Evolutionary conservation across 768 basidiomycete genomes (phyloP).

Genomic region (Calocybe indica): DNA sequence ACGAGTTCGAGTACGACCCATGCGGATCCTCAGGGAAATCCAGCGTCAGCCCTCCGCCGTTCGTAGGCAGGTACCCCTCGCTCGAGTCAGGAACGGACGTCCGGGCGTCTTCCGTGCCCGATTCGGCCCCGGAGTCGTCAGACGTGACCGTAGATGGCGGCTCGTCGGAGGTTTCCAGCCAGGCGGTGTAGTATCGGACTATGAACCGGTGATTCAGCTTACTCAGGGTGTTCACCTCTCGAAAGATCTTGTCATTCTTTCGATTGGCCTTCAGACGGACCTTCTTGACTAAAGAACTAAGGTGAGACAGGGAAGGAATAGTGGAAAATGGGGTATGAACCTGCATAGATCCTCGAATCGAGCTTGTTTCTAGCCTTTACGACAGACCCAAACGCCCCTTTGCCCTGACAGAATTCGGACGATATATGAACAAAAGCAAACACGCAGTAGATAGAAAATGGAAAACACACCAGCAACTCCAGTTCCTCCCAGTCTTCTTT

Average conservation of each 20-base stretch:
- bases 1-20: slow-evolving; percentile 51
- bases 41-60: slow-evolving; percentile 56
- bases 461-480: slow-evolving; percentile 59
- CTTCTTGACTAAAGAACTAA: slow-evolving; percentile 64
- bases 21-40: slow-evolving; percentile 60
- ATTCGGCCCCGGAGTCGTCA: slow-evolving; percentile 43
- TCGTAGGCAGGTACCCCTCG: slow-evolving; percentile 32
- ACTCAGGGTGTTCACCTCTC: slow-evolving; percentile 88
- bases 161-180: slow-evolving; percentile 59
- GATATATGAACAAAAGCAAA: neutral
- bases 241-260: slow-evolving; percentile 81
- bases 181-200: slow-evolving; percentile 88
- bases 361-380: slow-evolving; percentile 91
- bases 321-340: slow-evolving; percentile 26
- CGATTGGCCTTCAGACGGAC: slow-evolving; percentile 73
- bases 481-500: slow-evolving; percentile 94
- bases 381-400: slow-evolving; percentile 90
- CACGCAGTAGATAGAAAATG: neutral
- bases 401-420: slow-evolving; percentile 46
- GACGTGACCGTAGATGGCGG: slow-evolving; percentile 44
- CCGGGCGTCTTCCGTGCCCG: slow-evolving; percentile 36
- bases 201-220: slow-evolving; percentile 84
- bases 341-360: slow-evolving; percentile 80
- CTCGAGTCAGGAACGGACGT: slow-evolving; percentile 45
- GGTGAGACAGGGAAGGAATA: neutral